Base-by-base conservation (phyloP, 108 stramenopile species). In the Fistulifera pelliculosa region DNA sequence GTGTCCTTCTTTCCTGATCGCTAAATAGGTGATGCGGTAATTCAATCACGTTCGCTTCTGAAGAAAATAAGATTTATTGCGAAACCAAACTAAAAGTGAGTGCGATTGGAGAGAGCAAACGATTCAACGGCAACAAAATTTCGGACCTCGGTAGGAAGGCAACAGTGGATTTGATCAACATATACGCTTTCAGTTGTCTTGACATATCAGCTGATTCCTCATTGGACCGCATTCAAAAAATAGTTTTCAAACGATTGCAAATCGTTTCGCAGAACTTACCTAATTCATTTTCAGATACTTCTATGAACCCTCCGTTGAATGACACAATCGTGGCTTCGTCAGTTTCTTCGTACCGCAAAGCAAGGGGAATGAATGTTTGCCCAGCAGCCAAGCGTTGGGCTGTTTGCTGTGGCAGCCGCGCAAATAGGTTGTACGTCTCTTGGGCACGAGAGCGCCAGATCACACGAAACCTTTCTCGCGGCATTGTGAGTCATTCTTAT, bases 241-340 rank as follows among this genome's bases (percentile, higher is more conserved):
- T 58, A 13, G 2, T 18, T 27, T 31, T 14, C n/a, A n/a, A 64
- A 55, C 6, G 8, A 16, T 23, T 16, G 19, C 21, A 58, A 40
- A 35, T 59, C 40, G 45, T 15, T 56, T 42, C 27, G 21, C 19
- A 17, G 44, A 21, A 45, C 16, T 21, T 6, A 45, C 21, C 44
- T 45, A 45, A 17, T 5, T 45, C 16, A 8, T 45, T 3, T 45
- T 4, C 44, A 47, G 26, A 13, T 45, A 24, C 14, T 1, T 44
- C 49, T 18, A 27, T 28, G 15, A 70, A 42, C 52, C 86, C 86
- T 22, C 86, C 86, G 62, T 87, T 87, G 61, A 70, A 87, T 8
- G 82, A 83, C 21, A 60, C 72, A 57, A 68, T 78, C 11, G 83
- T 38, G 14, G 52, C 4, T 8, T 45, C 44, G 15, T 41, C 52